These are phyloP conservation scores for Candida tropicalis DNA, from an alignment of 1,139 yeast species.

Conservation along the genomic window DNA sequence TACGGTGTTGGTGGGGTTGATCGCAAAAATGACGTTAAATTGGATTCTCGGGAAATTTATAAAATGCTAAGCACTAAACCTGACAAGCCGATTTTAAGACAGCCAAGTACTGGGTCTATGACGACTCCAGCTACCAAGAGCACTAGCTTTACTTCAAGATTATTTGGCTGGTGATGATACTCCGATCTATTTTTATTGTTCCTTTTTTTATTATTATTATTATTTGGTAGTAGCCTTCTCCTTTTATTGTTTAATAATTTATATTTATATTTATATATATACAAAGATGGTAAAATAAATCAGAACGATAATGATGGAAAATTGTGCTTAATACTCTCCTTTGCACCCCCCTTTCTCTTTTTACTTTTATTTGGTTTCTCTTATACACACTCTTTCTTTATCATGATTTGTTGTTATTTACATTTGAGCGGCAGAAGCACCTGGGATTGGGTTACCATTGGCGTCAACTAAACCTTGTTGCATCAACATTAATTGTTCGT, in stretches of 20 bases:
- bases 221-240: neutral
- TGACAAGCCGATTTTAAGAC: conserved; percentile 7
- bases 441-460: conserved; percentile 82
- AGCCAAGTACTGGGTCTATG: conserved; percentile 4
- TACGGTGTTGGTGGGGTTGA: conserved; percentile 6
- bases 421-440: conserved; percentile 46
- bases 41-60: conserved; percentile 29
- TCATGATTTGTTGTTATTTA: conserved; percentile 5
- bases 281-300: conserved; percentile 9
- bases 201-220: neutral
- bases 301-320: neutral
- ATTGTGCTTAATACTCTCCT: neutral
- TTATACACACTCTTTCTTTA: neutral
- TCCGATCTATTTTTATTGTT: neutral
- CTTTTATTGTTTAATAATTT: conserved; percentile 4
- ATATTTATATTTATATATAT: conserved; percentile 3
- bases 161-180: conserved; percentile 38
- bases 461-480: conserved; percentile 82
- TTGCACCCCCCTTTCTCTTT: neutral
- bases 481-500: conserved; percentile 75
- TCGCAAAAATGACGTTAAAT: conserved; percentile 13
- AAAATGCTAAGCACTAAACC: conserved; percentile 22
- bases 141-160: conserved; percentile 25
- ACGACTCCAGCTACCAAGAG: neutral
- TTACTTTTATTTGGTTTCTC: neutral